Percentiles rank a stretch among this genome's conserved stretches.
Conservation (phyloP, 2,329 filamentous ascomycete genomes). For the Pseudogymnoascus sp. region DNA sequence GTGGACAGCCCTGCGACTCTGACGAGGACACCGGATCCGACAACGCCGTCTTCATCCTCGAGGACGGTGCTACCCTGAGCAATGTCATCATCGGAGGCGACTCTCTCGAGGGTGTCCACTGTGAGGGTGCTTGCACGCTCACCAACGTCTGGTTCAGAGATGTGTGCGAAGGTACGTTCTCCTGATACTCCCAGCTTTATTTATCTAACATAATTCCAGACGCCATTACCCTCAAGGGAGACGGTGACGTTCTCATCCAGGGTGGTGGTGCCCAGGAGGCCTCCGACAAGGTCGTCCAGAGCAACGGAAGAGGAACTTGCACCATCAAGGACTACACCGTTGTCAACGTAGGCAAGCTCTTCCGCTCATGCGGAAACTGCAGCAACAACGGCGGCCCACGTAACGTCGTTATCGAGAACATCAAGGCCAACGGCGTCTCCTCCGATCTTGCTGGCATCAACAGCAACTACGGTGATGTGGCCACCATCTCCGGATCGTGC, state of each 20-base stretch:
- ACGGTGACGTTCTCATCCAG: constrained; percentile 27
- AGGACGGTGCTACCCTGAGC: constrained; percentile 40
- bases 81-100: constrained; percentile 47
- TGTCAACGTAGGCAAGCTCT: constrained; percentile 36
- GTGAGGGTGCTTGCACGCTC: constrained; percentile 39
- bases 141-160: constrained; percentile 36
- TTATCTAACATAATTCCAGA: constrained; percentile 31
- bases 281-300: constrained; percentile 31
- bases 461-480: constrained; percentile 32
- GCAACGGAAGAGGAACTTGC: constrained; percentile 28
- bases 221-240: constrained; percentile 28
- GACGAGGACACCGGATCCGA: constrained; percentile 17
- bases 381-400: constrained; percentile 24
- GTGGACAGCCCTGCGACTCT: constrained; percentile 17
- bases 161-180: constrained; percentile 17
- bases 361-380: constrained; percentile 41
- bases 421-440: constrained; percentile 27
- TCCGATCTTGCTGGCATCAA: constrained; percentile 30
- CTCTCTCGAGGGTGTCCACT: constrained; percentile 44
- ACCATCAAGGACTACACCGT: constrained; percentile 32
- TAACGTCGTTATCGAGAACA: constrained; percentile 25
- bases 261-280: constrained; percentile 30
- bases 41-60: constrained; percentile 44
- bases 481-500: constrained; percentile 23
- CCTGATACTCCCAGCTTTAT: background rate